Percentiles rank a stretch among this genome's conserved stretches.
Conservation (phyloP, 148 eudicot species). For the Heliamphora exappendiculata region DNA sequence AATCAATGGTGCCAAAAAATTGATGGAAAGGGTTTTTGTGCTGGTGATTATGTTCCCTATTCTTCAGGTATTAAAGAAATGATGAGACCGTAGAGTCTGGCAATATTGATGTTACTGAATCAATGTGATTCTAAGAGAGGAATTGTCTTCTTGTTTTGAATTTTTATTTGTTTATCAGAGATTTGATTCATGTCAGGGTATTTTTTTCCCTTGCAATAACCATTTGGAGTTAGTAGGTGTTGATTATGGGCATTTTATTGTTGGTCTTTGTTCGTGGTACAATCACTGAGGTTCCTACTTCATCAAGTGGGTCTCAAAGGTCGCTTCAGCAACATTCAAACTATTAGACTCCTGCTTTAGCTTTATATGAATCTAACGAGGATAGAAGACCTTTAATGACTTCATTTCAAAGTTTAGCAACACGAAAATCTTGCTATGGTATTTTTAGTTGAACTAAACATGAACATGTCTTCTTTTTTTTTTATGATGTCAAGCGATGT, state of each 20-base stretch:
- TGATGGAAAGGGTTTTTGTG: too few species aligned
- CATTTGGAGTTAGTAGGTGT: neutral
- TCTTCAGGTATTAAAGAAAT: too few species aligned
- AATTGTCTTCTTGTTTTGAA: neutral
- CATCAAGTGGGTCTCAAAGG: conserved; percentile 31
- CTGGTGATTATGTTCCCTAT: neutral
- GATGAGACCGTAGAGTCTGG: neutral
- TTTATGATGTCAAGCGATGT: neutral
- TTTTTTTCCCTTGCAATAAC: neutral
- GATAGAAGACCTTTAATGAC: conserved; percentile 19
- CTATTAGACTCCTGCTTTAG: conserved; percentile 76
- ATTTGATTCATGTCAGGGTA: neutral
- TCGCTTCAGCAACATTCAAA: conserved; percentile 38
- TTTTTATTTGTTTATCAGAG: neutral
- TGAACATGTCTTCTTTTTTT: neutral
- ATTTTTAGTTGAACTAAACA: neutral
- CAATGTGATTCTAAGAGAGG: neutral
- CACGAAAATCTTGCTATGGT: conserved; percentile 36
- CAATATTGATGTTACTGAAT: neutral
- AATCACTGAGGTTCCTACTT: conserved; percentile 19
- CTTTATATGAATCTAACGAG: conserved; percentile 58
- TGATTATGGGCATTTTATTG: neutral
- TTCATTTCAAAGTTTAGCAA: conserved; percentile 29
- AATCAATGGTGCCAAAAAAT: too few species aligned
- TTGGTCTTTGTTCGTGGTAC: conserved; percentile 37